phyloP scores from a whole-genome alignment of 2,329 filamentous ascomycete genomes.

The Claviceps sp. region DNA sequence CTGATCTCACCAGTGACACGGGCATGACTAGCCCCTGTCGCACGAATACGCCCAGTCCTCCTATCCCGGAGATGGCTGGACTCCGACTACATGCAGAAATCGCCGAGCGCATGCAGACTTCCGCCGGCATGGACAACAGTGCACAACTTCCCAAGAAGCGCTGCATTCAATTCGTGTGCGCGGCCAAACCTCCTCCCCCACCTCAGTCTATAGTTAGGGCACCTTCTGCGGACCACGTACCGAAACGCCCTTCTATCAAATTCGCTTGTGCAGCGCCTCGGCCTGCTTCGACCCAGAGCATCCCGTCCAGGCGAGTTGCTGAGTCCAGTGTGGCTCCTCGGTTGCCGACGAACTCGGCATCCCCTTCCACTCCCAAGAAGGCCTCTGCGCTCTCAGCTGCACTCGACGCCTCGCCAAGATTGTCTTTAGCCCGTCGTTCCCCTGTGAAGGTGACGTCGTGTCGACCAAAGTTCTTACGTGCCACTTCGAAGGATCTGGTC shows the following conservation, averaged over 20 bases:
- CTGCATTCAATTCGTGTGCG: slow-evolving; percentile 87
- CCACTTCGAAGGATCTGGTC: slow-evolving; percentile 34
- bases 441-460: slow-evolving; percentile 13
- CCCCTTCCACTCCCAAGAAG: slow-evolving; percentile 20
- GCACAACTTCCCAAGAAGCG: slow-evolving; percentile 55
- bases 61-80: slow-evolving; percentile 47
- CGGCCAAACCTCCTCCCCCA: slow-evolving; percentile 40
- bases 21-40: slow-evolving; percentile 82
- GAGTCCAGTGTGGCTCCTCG: slow-evolving; percentile 5
- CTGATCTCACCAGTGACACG: slow-evolving; percentile 89
- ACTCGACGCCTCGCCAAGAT: slow-evolving; percentile 12
- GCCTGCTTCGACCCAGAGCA: slow-evolving; percentile 28
- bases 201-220: slow-evolving; percentile 21
- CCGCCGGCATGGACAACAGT: slow-evolving; percentile 12
- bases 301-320: slow-evolving; percentile 18
- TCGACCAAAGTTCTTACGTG: slow-evolving; percentile 35
- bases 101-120: slow-evolving; percentile 13
- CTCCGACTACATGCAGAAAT: slow-evolving; percentile 24
- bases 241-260: slow-evolving; percentile 53
- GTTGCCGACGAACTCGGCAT: slow-evolving; percentile 11
- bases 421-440: slow-evolving; percentile 6
- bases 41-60: slow-evolving; percentile 78
- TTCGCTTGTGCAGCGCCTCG: slow-evolving; percentile 53
- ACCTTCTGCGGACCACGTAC: slow-evolving; percentile 23
- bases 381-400: slow-evolving; percentile 12